Conservation (phyloP, 140 eudicot species). For the Senecio squalidus region DNA sequence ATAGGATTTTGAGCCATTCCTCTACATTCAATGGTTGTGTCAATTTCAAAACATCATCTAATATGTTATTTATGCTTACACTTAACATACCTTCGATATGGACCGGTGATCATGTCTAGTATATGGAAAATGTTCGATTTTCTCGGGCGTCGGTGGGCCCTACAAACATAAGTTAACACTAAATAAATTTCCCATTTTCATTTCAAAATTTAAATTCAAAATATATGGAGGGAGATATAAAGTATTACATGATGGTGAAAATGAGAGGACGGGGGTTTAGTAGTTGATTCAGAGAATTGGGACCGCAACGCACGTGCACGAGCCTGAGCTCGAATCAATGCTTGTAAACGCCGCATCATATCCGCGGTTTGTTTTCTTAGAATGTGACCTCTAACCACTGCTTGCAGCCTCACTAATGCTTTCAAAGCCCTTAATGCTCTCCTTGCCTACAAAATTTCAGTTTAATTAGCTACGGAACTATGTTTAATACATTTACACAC, state of each 20-base stretch:
- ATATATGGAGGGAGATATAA: slow-evolving; percentile 8
- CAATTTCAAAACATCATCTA: background rate
- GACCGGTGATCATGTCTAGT: slow-evolving; percentile 30
- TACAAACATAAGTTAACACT: slow-evolving; percentile 26
- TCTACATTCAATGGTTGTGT: slow-evolving; percentile 31
- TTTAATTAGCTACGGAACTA: too few species aligned
- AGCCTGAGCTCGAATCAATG: slow-evolving; percentile 56
- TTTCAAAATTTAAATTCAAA: slow-evolving; percentile 4
- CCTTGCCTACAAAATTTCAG: slow-evolving; percentile 46
- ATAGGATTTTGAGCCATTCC: slow-evolving; percentile 46
- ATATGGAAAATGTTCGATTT: slow-evolving; percentile 45
- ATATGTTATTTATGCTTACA: background rate
- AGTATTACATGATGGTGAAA: slow-evolving; percentile 41
- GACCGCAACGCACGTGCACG: slow-evolving; percentile 59
- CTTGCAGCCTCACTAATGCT: slow-evolving; percentile 84
- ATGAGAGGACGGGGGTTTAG: slow-evolving; percentile 39
- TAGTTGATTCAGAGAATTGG: slow-evolving; percentile 35
- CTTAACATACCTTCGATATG: slow-evolving; percentile 48
- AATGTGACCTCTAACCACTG: slow-evolving; percentile 79
- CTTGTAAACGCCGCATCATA: slow-evolving; percentile 56
- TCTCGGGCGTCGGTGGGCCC: slow-evolving; percentile 84
- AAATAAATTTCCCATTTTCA: too few species aligned
- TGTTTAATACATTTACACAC: too few species aligned
- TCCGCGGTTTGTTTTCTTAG: slow-evolving; percentile 61
- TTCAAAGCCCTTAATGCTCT: slow-evolving; percentile 79